phyloP scores from a whole-genome alignment of 228 moss, liverwort and hornwort genomes.

The Sphagnum magellanicum region DNA sequence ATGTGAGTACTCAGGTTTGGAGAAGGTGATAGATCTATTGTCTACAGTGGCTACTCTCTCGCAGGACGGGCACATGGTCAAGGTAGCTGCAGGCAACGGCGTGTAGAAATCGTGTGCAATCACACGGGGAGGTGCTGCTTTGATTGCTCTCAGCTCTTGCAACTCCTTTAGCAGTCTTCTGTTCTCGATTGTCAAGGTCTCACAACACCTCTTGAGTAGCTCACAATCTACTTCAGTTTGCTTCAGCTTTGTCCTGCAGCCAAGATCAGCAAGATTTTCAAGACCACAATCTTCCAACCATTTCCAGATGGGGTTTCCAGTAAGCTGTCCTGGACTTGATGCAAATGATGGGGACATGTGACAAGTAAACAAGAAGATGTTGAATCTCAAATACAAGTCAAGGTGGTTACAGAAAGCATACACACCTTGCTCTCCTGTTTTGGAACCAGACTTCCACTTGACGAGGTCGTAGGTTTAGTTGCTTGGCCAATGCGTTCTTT shows the following conservation, averaged over 20 bases:
- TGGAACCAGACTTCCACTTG: constrained; percentile 99
- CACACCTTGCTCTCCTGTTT: constrained; percentile 71
- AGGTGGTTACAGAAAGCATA: not conserved
- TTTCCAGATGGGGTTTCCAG: not conserved
- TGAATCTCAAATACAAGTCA: not conserved
- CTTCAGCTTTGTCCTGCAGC: constrained; percentile 44
- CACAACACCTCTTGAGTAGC: constrained; percentile 52
- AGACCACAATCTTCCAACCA: not conserved
- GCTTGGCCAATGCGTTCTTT: constrained; percentile 93
- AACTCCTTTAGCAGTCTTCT: constrained; percentile 54
- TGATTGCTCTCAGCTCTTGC: constrained; percentile 56
- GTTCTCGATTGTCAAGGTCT: constrained; percentile 52
- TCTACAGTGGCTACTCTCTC: constrained; percentile 62
- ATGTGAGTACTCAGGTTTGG: constrained; percentile 57
- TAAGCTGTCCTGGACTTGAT: not conserved
- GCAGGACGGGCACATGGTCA: constrained; percentile 58
- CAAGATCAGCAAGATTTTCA: not conserved
- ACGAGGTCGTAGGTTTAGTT: constrained; percentile 74
- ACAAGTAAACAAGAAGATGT: not conserved
- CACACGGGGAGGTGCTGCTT: constrained; percentile 45
- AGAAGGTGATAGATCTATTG: constrained; percentile 52
- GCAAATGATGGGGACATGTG: not conserved
- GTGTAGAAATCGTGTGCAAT: constrained; percentile 57
- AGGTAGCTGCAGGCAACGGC: constrained; percentile 49
- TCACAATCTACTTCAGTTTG: constrained; percentile 67